These are phyloP conservation scores for Suillus hirtellus DNA, from an alignment of 768 basidiomycete genomes.

Conservation along the genomic window DNA sequence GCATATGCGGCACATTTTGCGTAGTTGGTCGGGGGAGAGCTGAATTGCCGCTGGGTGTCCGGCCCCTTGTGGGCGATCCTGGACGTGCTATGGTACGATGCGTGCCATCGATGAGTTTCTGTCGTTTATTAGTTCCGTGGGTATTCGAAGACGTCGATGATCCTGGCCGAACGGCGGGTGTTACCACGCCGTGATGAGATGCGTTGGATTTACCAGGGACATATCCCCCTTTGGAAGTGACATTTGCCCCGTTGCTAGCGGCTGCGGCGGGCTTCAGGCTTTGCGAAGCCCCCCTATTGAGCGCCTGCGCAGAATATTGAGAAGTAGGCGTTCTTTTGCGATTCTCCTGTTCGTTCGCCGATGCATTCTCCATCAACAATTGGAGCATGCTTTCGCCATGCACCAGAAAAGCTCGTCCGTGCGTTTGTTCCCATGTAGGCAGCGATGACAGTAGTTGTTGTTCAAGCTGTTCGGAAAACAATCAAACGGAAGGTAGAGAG, in stretches of 20 bases:
- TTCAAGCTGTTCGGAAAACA: slow-evolving; percentile 62
- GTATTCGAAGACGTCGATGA: slow-evolving; percentile 44
- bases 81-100: slow-evolving; percentile 20
- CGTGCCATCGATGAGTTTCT: slow-evolving; percentile 48
- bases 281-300: slow-evolving; percentile 28
- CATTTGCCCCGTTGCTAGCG: slow-evolving; percentile 12
- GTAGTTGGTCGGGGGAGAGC: slow-evolving; percentile 18
- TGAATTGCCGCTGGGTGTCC: slow-evolving; percentile 25
- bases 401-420: slow-evolving; percentile 76
- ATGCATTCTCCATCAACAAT: slow-evolving; percentile 70
- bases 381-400: slow-evolving; percentile 82
- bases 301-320: slow-evolving; percentile 33
- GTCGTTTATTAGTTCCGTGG: slow-evolving; percentile 59
- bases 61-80: slow-evolving; percentile 30
- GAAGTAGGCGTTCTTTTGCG: slow-evolving; percentile 49
- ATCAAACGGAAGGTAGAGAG: not conserved
- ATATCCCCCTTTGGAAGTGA: slow-evolving; percentile 21
- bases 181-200: slow-evolving; percentile 41
- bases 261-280: slow-evolving; percentile 24
- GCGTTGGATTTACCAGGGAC: slow-evolving; percentile 33
- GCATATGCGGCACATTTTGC: slow-evolving; percentile 7
- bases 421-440: slow-evolving; percentile 83
- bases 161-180: slow-evolving; percentile 60
- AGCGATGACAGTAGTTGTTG: slow-evolving; percentile 78
- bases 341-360: slow-evolving; percentile 81